Conservation (phyloP, 345 rosid species). For the Eucalyptus sp. region DNA sequence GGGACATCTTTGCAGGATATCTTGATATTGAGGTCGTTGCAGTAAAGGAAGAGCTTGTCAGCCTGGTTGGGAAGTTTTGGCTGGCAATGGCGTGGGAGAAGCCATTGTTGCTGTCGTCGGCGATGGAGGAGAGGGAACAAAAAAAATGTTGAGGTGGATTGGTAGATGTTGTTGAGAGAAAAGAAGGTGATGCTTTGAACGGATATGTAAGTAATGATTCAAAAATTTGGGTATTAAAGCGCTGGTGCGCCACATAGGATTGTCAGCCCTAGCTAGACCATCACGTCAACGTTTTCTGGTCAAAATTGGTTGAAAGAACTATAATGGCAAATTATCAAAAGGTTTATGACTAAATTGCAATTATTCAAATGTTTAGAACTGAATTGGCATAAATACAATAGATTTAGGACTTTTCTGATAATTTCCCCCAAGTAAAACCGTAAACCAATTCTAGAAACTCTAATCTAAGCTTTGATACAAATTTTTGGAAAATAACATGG, state of each 20-base stretch:
- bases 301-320: no score
- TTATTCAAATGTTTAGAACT: no score
- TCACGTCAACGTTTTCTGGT: no score
- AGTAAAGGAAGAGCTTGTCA: background rate
- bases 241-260: no score
- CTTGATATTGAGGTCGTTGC: accelerated
- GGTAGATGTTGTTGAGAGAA: background rate
- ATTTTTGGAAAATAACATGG: accelerated
- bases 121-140: background rate
- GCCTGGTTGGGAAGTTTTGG: background rate
- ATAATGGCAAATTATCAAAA: no score
- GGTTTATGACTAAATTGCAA: no score
- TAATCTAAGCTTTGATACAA: no score
- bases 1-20: background rate
- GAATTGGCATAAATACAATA: no score
- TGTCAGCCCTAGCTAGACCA: accelerated
- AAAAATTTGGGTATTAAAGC: no score
- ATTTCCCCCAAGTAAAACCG: no score
- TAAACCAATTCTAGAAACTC: no score
- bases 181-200: background rate
- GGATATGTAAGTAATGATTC: background rate
- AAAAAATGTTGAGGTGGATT: background rate
- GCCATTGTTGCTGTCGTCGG: background rate
- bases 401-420: accelerated
- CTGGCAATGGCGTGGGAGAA: accelerated